Conservation (phyloP, 83 land plant genomes). For the Larix sibirica region DNA sequence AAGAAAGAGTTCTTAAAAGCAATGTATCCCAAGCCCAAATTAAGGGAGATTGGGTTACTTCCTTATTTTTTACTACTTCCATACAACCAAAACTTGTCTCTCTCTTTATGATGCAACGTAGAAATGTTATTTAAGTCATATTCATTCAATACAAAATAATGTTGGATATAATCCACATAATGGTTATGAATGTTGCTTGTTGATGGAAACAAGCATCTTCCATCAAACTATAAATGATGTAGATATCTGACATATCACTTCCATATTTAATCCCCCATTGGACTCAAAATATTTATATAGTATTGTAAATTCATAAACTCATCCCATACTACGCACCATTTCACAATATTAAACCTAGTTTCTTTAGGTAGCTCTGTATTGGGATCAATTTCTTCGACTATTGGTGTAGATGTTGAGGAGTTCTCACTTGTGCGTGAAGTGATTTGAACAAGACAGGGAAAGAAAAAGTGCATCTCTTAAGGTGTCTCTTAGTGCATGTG, state of each 20-base stretch:
- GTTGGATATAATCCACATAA: neutral
- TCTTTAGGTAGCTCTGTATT: neutral
- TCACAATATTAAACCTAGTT: slow-evolving; percentile 1
- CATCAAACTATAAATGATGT: neutral
- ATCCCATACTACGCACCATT: slow-evolving; percentile 42
- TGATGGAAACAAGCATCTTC: neutral
- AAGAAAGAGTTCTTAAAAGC: slow-evolving; percentile 42
- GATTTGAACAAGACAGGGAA: neutral
- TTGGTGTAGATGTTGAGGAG: neutral
- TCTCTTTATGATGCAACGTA: slow-evolving; percentile 24
- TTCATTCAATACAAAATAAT: neutral
- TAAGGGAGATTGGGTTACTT: slow-evolving; percentile 34
- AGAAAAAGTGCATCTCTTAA: neutral
- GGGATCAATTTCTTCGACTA: neutral
- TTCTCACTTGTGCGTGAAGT: slow-evolving; percentile 1
- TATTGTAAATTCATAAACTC: slow-evolving; percentile 27
- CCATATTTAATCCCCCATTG: slow-evolving; percentile 24
- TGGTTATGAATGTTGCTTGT: neutral
- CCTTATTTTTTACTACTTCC: slow-evolving; percentile 28
- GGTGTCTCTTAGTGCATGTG: neutral
- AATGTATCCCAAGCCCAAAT: slow-evolving; percentile 44
- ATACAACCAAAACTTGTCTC: slow-evolving; percentile 32
- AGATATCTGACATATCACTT: slow-evolving; percentile 24
- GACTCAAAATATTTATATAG: slow-evolving; percentile 17
- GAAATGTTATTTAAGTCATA: neutral